phyloP scores from a whole-genome alignment of 1,139 yeast genomes.

The Pichia sp. region DNA sequence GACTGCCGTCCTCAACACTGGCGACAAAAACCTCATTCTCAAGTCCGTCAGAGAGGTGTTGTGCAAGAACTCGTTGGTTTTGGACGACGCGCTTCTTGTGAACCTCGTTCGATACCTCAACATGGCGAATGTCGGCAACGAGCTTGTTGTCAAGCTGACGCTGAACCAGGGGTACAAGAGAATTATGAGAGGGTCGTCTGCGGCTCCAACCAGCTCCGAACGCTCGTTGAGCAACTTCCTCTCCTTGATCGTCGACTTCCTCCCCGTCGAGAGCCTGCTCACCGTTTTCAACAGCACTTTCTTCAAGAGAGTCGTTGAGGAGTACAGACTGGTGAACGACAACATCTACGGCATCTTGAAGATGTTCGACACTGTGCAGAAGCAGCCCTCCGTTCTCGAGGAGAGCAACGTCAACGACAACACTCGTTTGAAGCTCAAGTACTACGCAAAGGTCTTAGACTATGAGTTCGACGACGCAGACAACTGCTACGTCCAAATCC shows the following conservation, averaged over 20 bases:
- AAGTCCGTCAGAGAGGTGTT: constrained; percentile 28
- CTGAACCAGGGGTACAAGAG: constrained; percentile 30
- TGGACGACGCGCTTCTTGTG: constrained; percentile 24
- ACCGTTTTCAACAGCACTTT: constrained; percentile 22
- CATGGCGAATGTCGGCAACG: constrained; percentile 2
- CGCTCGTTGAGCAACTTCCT: constrained; percentile 28
- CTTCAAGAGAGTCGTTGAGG: constrained; percentile 30
- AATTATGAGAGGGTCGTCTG: constrained; percentile 2
- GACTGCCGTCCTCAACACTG: constrained; percentile 17
- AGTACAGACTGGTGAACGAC: constrained; percentile 31
- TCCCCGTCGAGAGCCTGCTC: constrained; percentile 18
- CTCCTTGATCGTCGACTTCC: constrained; percentile 27
- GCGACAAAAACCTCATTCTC: constrained; percentile 22
- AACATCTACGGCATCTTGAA: constrained; percentile 33
- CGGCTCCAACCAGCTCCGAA: not conserved
- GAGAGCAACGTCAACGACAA: not conserved
- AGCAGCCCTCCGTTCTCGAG: constrained; percentile 2
- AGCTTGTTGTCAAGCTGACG: constrained; percentile 22
- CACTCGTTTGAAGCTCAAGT: constrained; percentile 22
- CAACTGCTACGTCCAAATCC: constrained; percentile 32
- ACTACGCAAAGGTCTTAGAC: constrained; percentile 27
- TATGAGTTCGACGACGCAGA: constrained; percentile 33
- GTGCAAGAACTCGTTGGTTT: constrained; percentile 25
- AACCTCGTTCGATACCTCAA: constrained; percentile 26
- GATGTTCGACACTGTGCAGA: constrained; percentile 17